Conservation (phyloP, 345 rosid genomes). For the Sonneratia alba region DNA sequence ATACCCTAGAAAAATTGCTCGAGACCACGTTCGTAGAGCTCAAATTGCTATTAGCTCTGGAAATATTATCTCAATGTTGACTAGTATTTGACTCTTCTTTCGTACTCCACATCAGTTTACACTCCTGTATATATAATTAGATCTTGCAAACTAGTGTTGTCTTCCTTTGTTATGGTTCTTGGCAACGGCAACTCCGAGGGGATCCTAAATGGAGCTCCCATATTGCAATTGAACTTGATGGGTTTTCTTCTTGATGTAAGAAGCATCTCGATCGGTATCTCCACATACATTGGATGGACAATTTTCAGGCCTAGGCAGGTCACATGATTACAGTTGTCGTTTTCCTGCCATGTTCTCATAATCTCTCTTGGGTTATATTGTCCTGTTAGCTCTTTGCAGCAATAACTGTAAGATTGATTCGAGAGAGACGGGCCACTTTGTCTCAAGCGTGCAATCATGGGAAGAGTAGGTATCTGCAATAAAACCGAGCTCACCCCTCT, state of each 20-base stretch:
- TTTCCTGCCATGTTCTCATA: too few relatives aligned
- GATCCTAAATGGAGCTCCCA: background rate
- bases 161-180: background rate
- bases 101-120: background rate
- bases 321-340: too few relatives aligned
- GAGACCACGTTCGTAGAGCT: background rate
- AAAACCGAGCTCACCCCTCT: background rate
- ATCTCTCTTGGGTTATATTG: too few relatives aligned
- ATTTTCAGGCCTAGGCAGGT: too few relatives aligned
- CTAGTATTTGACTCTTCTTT: background rate
- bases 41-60: background rate
- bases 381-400: too few relatives aligned
- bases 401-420: too few relatives aligned
- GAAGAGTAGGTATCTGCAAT: background rate
- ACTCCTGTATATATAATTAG: background rate
- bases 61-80: background rate
- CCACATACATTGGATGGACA: too few relatives aligned
- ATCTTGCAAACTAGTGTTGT: background rate
- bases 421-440: too few relatives aligned
- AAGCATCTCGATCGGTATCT: too few relatives aligned
- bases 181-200: background rate
- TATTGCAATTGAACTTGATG: background rate
- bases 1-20: background rate
- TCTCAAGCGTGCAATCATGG: background rate
- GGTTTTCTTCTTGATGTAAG: background rate